phyloP scores from a whole-genome alignment of 352 stramenopile species.

The Phytophthora citricola region DNA sequence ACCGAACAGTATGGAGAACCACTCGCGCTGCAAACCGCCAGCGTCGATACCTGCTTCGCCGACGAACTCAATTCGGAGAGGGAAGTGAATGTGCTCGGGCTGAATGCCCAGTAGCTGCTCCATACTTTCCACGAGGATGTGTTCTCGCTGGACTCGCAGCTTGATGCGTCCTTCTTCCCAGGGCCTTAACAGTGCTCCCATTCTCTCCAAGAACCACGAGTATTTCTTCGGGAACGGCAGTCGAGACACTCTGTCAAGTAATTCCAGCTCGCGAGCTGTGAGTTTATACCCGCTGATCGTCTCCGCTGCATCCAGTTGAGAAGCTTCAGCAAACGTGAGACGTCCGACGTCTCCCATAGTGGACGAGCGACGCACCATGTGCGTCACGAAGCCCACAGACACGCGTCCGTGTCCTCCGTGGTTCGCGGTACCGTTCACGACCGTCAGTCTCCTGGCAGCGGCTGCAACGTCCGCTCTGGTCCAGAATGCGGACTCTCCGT shows the following conservation, averaged over 20 bases:
- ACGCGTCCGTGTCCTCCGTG: conserved; percentile 30
- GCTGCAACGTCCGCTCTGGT: conserved; percentile 57
- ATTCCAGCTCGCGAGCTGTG: conserved; percentile 56
- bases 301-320: conserved; percentile 62
- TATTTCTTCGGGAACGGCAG: conserved; percentile 84
- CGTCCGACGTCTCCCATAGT: conserved; percentile 57
- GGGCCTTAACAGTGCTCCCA: conserved; percentile 63
- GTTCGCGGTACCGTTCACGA: conserved; percentile 11
- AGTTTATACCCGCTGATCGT: conserved; percentile 74
- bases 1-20: conserved; percentile 82
- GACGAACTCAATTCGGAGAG: conserved; percentile 89
- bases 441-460: conserved; percentile 32
- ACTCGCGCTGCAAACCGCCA: conserved; percentile 79
- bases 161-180: conserved; percentile 89
- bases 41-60: conserved; percentile 81
- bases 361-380: conserved; percentile 65
- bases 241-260: conserved; percentile 71
- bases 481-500: conserved; percentile 76
- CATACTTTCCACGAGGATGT: conserved; percentile 84
- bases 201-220: conserved; percentile 85
- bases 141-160: conserved; percentile 73
- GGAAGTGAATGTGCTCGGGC: conserved; percentile 77
- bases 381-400: conserved; percentile 78
- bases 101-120: conserved; percentile 83
- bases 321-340: conserved; percentile 74